These are phyloP conservation scores for Ophiocordyceps camponoti-leonardi DNA, from an alignment of 2,329 filamentous ascomycete genomes.

Conservation along the genomic window DNA sequence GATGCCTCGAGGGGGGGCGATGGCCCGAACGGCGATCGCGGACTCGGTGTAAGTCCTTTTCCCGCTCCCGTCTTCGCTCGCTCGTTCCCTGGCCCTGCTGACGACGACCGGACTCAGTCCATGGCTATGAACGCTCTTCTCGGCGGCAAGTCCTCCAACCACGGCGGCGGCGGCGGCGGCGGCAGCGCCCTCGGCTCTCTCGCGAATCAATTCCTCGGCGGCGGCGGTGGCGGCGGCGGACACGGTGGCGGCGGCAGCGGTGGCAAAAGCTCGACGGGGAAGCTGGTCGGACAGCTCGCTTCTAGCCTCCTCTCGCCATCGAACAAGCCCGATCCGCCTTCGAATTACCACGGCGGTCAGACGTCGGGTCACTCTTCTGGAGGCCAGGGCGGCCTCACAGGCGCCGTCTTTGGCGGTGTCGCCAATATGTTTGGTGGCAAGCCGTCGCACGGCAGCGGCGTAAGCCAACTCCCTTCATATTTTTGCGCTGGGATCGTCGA, in stretches of 20 bases:
- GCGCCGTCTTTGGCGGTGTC: slow-evolving; percentile 36
- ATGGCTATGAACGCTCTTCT: slow-evolving; percentile 45
- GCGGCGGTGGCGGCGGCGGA: slow-evolving; percentile 11
- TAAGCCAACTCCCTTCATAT: slow-evolving; percentile 7
- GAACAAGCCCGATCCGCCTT: slow-evolving; percentile 26
- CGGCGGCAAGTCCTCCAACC: slow-evolving; percentile 22
- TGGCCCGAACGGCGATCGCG: slow-evolving; percentile 39
- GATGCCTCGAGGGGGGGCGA: slow-evolving; percentile 32
- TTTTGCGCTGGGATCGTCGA: neutral
- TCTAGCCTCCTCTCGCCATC: slow-evolving; percentile 34
- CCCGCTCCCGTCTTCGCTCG: neutral
- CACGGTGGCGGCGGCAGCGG: slow-evolving; percentile 14
- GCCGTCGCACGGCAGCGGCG: slow-evolving; percentile 13
- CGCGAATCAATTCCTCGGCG: slow-evolving; percentile 25
- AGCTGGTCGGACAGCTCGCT: slow-evolving; percentile 39
- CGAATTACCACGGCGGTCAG: slow-evolving; percentile 32
- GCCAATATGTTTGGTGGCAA: slow-evolving; percentile 35
- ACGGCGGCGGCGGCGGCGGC: slow-evolving; percentile 7
- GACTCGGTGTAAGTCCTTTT: slow-evolving; percentile 41
- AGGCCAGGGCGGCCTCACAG: slow-evolving; percentile 30
- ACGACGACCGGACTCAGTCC: slow-evolving; percentile 20
- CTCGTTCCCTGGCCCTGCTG: neutral
- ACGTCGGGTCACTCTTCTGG: slow-evolving; percentile 15
- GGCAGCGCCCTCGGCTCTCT: slow-evolving; percentile 11
- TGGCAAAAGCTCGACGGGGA: slow-evolving; percentile 26